phyloP scores from a whole-genome alignment of 2,329 filamentous ascomycete species.

The Clonostachys byssicola region DNA sequence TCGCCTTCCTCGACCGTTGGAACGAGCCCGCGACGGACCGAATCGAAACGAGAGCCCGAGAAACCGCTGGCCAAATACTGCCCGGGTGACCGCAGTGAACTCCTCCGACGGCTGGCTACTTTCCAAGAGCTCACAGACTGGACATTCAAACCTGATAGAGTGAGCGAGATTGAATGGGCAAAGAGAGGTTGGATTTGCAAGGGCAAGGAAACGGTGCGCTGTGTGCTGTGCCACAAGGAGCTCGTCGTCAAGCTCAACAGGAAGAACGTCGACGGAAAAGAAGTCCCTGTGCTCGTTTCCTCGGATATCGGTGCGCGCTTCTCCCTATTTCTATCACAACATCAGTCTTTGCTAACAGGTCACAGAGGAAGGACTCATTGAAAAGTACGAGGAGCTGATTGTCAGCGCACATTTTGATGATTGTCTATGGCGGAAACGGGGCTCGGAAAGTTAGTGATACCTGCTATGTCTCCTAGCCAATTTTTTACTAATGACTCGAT shows the following conservation, averaged over 20 bases:
- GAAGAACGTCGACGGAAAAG: conserved; percentile 51
- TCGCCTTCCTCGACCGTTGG: conserved; percentile 9
- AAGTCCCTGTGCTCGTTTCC: conserved; percentile 46
- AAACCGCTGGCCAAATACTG: conserved; percentile 64
- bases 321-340: background rate
- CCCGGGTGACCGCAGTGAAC: conserved; percentile 78
- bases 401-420: conserved; percentile 71
- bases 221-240: conserved; percentile 79
- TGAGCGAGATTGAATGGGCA: conserved; percentile 92
- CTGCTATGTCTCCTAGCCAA: conserved; percentile 25
- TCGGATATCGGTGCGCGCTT: conserved; percentile 49
- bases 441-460: conserved; percentile 63
- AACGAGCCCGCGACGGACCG: conserved; percentile 12
- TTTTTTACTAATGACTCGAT: conserved; percentile 9
- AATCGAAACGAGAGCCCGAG: conserved; percentile 12
- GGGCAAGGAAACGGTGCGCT: conserved; percentile 78
- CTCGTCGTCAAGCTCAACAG: conserved; percentile 74
- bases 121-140: conserved; percentile 90
- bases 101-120: conserved; percentile 76
- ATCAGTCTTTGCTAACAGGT: conserved; percentile 9
- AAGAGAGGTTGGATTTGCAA: conserved; percentile 89
- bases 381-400: conserved; percentile 72
- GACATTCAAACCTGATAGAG: conserved; percentile 83
- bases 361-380: conserved; percentile 62
- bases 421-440: conserved; percentile 81